Conservation (phyloP, 2,329 filamentous ascomycete genomes). For the Escovopsis weberi region DNA sequence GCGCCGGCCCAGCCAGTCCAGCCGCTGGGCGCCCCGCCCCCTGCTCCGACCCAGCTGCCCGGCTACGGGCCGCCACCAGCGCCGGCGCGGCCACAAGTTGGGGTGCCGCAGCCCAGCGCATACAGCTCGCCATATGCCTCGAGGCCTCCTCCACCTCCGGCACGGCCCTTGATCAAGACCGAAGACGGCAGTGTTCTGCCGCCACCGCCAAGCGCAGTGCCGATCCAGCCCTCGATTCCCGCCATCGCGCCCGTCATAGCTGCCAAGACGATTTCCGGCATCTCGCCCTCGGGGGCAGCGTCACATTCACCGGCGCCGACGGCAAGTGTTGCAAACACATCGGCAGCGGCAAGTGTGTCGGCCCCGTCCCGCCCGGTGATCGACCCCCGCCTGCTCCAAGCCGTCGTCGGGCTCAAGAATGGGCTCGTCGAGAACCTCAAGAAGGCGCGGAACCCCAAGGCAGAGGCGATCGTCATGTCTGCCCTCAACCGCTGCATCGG, state of each 20-base stretch:
- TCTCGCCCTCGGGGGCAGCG: neutral
- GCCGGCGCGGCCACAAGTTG: constrained; percentile 19
- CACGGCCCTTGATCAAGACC: constrained; percentile 14
- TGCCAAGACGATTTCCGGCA: constrained; percentile 10
- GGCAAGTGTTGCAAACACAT: constrained; percentile 8
- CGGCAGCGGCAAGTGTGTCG: constrained; percentile 10
- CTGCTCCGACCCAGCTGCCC: constrained; percentile 20
- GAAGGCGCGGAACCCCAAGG: constrained; percentile 25
- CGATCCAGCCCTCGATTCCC: constrained; percentile 4
- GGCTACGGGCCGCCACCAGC: constrained; percentile 22
- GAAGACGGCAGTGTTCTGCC: constrained; percentile 13
- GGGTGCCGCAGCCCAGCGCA: constrained; percentile 16
- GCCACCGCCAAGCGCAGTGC: constrained; percentile 4
- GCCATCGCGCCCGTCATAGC: constrained; percentile 7
- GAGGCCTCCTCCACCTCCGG: constrained; percentile 15
- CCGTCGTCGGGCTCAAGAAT: constrained; percentile 31
- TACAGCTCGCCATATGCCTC: constrained; percentile 25
- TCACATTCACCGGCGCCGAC: neutral
- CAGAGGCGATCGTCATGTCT: constrained; percentile 36
- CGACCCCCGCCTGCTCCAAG: constrained; percentile 26
- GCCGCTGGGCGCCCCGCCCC: constrained; percentile 14
- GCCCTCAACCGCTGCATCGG: constrained; percentile 37
- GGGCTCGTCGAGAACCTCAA: constrained; percentile 31
- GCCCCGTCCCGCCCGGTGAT: constrained; percentile 21
- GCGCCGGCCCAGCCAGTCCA: constrained; percentile 13